Conservation (phyloP, 257 asterid genomes). For the Osmanthus fragrans region DNA sequence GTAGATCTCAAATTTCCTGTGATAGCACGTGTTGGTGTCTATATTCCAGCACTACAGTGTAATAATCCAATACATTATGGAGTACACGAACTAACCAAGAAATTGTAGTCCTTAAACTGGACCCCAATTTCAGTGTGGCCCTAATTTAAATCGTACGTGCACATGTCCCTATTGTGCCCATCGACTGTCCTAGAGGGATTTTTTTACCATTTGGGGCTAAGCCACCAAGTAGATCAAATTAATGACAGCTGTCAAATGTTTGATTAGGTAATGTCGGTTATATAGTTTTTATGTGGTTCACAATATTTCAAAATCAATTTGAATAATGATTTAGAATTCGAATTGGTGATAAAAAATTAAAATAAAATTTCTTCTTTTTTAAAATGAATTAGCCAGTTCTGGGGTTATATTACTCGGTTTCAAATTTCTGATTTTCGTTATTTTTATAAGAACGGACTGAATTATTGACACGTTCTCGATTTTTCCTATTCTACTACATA, state of each 20-base stretch:
- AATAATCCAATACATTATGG: background rate
- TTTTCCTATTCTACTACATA: too few relatives aligned
- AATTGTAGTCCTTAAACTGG: conserved; percentile 27
- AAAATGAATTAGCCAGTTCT: too few relatives aligned
- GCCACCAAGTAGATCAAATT: background rate
- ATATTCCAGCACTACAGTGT: background rate
- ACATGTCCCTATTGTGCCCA: background rate
- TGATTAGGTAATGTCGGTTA: background rate
- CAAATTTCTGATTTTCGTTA: too few relatives aligned
- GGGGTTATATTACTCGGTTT: too few relatives aligned
- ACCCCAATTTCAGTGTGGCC: conserved; percentile 29
- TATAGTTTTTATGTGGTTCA: background rate
- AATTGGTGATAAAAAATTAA: too few relatives aligned
- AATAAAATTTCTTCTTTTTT: too few relatives aligned
- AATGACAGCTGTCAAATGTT: background rate
- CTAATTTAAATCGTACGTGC: background rate
- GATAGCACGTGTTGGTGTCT: conserved; percentile 9
- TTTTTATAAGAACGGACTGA: background rate
- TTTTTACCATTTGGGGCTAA: background rate
- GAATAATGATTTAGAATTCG: too few relatives aligned
- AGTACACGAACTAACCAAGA: conserved; percentile 27
- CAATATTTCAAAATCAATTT: background rate
- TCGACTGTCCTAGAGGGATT: background rate
- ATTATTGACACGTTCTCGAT: background rate
- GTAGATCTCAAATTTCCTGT: background rate